Percentiles rank a stretch among this genome's conserved stretches.
Evolutionary conservation across 345 rosid species (phyloP).

Genomic region (Passiflora organensis): DNA sequence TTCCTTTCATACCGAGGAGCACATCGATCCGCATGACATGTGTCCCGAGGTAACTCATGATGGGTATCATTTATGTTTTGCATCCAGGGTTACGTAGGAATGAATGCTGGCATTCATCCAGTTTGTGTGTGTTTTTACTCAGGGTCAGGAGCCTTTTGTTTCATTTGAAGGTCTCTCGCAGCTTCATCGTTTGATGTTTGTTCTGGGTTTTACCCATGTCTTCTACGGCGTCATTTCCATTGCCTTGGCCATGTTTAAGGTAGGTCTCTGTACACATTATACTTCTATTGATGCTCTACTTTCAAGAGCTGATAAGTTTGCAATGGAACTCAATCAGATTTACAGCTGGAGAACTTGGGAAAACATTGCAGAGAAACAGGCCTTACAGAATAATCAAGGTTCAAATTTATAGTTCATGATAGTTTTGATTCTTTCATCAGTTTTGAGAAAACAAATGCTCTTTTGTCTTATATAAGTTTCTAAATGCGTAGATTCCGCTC

Average conservation of each 20-base stretch:
- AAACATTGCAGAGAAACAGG: constrained; percentile 41
- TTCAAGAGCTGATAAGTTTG: neutral
- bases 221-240: constrained; percentile 54
- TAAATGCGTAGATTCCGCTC: constrained; percentile 24
- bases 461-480: neutral
- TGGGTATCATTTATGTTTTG: neutral
- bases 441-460: neutral
- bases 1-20: constrained; percentile 18
- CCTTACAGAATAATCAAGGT: constrained; percentile 38
- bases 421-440: neutral
- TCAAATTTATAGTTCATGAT: constrained; percentile 2
- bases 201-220: constrained; percentile 50
- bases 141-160: constrained; percentile 65
- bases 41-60: constrained; percentile 43
- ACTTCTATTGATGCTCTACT: neutral
- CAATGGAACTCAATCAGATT: no score
- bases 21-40: constrained; percentile 5
- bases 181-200: constrained; percentile 62
- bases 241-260: constrained; percentile 62
- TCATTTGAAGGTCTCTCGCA: constrained; percentile 62
- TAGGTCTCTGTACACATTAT: constrained; percentile 10
- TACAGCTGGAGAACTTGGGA: constrained; percentile 74
- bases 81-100: neutral
- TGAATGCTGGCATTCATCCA: neutral
- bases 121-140: constrained; percentile 11